Base-by-base conservation (phyloP, 73 alveolate species). In the Paraurostyla sp. region DNA sequence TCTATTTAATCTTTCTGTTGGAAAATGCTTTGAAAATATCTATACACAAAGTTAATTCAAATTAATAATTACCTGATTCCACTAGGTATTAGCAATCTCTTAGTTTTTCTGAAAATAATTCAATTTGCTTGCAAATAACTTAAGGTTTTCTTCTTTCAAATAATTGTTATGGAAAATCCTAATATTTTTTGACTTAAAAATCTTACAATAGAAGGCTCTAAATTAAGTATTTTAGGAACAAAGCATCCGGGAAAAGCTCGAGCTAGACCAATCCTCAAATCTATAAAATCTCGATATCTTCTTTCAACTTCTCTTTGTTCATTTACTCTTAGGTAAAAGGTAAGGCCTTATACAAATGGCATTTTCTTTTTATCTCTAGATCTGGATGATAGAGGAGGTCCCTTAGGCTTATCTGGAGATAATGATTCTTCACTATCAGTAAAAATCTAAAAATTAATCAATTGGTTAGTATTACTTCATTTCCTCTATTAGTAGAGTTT, bases 201-300 rank as follows among this genome's bases (percentile, higher is more conserved):
- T 27, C 4, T 42, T 60, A 18, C 32, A 29, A 60, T 50, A 30
- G 45, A 16, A 27, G 32, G 23, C 25, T 60, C 78, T 3, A 60
- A 7, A 15, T 6, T 2, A 6, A 43, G 2, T 4, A 75, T 25
- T 49, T 75, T 75, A 23, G 87, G 87, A 1, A 75, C 51, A 49
- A 23, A 75, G 27, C 87, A 75, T 2, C 87, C 87, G 11, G 87
- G 87, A 49, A 46, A 75, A 6, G 69, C 69, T 49, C 87, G 13
- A 25, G 87, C 69, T 9, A 75, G 33, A 7, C 76, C 87, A 3
- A 11, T 4, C 33, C 87, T 75, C 33, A 75, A 49, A 6, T 75
- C 51, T 4, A 48, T 22, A 75, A 75, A 75, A 9, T 75, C 87
- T 75, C 38, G 42, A 46, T 11, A 49, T 18, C 40, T 75, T 48